These are phyloP conservation scores for Cucurbitaria berberidis DNA, from an alignment of 2,329 filamentous ascomycete genomes.

Conservation along the genomic window DNA sequence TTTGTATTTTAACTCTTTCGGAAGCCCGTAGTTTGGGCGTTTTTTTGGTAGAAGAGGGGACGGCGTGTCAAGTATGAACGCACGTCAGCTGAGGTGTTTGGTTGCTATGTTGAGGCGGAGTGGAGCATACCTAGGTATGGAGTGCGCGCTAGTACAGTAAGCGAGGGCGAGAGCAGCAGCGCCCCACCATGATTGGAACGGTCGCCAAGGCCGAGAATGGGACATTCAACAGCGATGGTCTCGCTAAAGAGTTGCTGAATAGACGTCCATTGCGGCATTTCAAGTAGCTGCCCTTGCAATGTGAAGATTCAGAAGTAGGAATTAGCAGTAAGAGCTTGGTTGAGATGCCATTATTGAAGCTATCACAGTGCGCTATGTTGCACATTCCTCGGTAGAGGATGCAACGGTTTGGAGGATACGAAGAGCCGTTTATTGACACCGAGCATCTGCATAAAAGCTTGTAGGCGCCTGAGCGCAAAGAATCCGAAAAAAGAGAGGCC, in stretches of 20 bases:
- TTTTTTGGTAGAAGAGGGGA: background rate
- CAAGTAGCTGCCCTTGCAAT: background rate
- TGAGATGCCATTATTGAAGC: no score
- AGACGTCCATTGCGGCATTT: no score
- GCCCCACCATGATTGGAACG: no score
- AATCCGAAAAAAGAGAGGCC: background rate
- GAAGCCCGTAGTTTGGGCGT: background rate
- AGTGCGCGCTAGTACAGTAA: conserved; percentile 30
- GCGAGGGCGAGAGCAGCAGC: conserved; percentile 15
- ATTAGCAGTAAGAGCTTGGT: no score
- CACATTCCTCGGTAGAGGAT: background rate
- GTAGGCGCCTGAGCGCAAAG: background rate
- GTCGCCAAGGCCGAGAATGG: background rate
- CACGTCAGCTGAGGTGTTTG: conserved; percentile 5
- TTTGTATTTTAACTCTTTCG: background rate
- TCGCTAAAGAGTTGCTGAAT: background rate
- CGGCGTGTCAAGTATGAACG: conserved; percentile 1
- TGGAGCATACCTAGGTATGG: conserved; percentile 21
- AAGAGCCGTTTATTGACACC: background rate
- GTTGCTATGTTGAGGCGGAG: conserved; percentile 14
- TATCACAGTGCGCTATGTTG: background rate
- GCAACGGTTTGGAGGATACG: background rate
- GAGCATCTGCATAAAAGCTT: background rate
- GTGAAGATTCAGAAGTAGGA: background rate
- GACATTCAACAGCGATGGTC: background rate